A percentile compares a stretch with the other conserved stretches of the same genome.
Evolutionary conservation across 441 rosid genomes (phyloP).

Genomic region (Pelargonium citronellum): DNA sequence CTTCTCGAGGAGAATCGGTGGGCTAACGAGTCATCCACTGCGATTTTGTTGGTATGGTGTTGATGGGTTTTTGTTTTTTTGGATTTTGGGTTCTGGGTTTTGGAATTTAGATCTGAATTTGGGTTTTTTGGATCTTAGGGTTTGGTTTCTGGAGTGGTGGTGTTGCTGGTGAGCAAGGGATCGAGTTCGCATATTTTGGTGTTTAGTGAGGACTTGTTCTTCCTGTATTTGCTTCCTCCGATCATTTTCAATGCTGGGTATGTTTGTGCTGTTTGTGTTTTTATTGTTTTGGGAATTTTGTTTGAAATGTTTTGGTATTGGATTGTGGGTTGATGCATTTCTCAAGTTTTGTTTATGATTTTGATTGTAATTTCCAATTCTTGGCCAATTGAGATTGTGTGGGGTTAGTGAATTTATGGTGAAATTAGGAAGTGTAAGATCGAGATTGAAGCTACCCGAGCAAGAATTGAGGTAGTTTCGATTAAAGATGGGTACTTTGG

Average conservation of each 20-base stretch:
- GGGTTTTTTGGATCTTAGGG: conserved; percentile 31
- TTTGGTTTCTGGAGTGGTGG: conserved; percentile 47
- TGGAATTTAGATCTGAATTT: neutral
- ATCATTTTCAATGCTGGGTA: conserved; percentile 74
- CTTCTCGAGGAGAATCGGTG: conserved; percentile 62
- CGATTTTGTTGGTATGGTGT: conserved; percentile 49
- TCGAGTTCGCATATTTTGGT: conserved; percentile 26
- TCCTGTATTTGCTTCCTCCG: conserved; percentile 63
- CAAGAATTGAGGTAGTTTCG: too few relatives aligned
- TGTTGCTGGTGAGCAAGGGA: conserved; percentile 37
- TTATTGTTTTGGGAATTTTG: too few relatives aligned
- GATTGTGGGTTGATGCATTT: neutral
- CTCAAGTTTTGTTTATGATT: too few relatives aligned
- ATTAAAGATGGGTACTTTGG: too few relatives aligned
- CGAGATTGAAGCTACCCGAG: too few relatives aligned
- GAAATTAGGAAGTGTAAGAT: too few relatives aligned
- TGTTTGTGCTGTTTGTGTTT: conserved; percentile 7
- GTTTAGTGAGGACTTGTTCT: conserved; percentile 61
- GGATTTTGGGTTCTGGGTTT: neutral
- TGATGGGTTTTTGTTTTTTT: neutral
- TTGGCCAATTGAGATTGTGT: too few relatives aligned
- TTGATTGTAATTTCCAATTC: too few relatives aligned
- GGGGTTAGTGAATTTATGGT: too few relatives aligned
- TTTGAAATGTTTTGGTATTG: neutral
- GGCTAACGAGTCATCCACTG: conserved; percentile 64